A percentile compares a stretch with the other conserved stretches of the same genome.
These are phyloP conservation scores for Sphaerostilbella broomeana DNA, from an alignment of 2,329 filamentous ascomycete genomes.

Conservation along the genomic window DNA sequence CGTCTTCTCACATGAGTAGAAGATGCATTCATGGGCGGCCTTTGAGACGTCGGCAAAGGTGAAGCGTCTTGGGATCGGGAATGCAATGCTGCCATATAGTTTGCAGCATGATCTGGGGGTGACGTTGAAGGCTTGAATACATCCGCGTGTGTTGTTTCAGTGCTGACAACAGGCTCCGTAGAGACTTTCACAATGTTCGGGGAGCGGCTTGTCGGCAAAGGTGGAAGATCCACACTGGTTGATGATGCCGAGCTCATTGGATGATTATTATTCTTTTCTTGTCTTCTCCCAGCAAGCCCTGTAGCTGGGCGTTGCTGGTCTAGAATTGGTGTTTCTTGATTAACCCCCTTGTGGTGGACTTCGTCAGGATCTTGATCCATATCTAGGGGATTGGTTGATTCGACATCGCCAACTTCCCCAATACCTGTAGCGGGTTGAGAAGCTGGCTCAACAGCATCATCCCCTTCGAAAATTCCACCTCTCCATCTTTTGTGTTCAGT, in stretches of 20 bases:
- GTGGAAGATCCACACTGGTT: slow-evolving; percentile 42
- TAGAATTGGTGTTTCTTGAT: slow-evolving; percentile 40
- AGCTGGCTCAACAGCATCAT: slow-evolving; percentile 7
- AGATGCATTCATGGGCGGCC: slow-evolving; percentile 28
- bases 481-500: slow-evolving; percentile 72
- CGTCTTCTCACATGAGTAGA: slow-evolving; percentile 13
- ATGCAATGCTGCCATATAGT: slow-evolving; percentile 63
- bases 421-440: neutral
- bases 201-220: slow-evolving; percentile 28
- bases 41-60: slow-evolving; percentile 37
- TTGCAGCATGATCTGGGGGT: slow-evolving; percentile 53
- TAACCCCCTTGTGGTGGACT: slow-evolving; percentile 48
- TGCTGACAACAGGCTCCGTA: slow-evolving; percentile 59
- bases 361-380: slow-evolving; percentile 34
- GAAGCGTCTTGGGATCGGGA: slow-evolving; percentile 52
- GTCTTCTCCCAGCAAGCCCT: slow-evolving; percentile 46
- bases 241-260: slow-evolving; percentile 35
- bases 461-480: slow-evolving; percentile 69
- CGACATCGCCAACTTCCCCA: slow-evolving; percentile 35
- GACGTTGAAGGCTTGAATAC: slow-evolving; percentile 51
- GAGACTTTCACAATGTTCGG: slow-evolving; percentile 37
- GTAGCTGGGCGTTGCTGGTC: slow-evolving; percentile 31
- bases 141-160: slow-evolving; percentile 61
- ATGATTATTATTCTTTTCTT: slow-evolving; percentile 31
- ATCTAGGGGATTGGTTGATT: slow-evolving; percentile 40